Conservation (phyloP, 2,329 filamentous ascomycete species). For the Ascochyta fabae region DNA sequence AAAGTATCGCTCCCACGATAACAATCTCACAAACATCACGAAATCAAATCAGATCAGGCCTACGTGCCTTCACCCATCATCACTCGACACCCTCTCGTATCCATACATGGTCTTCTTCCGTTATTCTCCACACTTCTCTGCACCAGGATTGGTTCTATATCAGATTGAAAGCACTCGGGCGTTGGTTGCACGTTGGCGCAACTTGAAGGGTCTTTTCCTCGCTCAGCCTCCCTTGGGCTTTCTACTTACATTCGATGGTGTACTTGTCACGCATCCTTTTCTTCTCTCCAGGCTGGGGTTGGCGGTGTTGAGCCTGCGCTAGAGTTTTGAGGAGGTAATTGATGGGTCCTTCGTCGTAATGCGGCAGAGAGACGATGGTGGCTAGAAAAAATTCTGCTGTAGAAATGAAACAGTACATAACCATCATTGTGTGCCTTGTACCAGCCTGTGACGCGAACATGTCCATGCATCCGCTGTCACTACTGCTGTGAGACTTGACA, state of each 20-base stretch:
- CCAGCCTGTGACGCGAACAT: background rate
- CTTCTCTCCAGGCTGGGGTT: conserved; percentile 36
- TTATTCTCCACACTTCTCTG: conserved; percentile 23
- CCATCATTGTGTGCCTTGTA: background rate
- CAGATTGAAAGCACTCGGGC: conserved; percentile 12
- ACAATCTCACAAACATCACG: conserved; percentile 45
- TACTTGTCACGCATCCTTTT: conserved; percentile 25
- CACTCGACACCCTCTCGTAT: conserved; percentile 29
- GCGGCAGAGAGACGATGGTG: conserved; percentile 30
- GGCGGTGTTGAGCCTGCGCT: conserved; percentile 26
- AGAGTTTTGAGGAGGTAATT: conserved; percentile 28
- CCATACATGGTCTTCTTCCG: conserved; percentile 25
- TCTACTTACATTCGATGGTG: conserved; percentile 21
- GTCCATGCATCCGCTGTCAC: conserved; percentile 6
- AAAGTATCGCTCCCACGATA: conserved; percentile 21
- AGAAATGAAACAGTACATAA: conserved; percentile 33
- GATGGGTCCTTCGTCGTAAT: conserved; percentile 37
- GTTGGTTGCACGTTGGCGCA: conserved; percentile 12
- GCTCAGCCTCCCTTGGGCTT: conserved; percentile 9
- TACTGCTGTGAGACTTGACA: conserved; percentile 11
- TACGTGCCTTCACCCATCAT: conserved; percentile 37
- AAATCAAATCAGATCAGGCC: conserved; percentile 39
- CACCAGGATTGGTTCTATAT: conserved; percentile 26
- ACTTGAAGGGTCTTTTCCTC: conserved; percentile 12
- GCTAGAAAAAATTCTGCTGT: conserved; percentile 31